phyloP scores from a whole-genome alignment of 805 yeast genomes.

The Teunomyces kruisii region DNA sequence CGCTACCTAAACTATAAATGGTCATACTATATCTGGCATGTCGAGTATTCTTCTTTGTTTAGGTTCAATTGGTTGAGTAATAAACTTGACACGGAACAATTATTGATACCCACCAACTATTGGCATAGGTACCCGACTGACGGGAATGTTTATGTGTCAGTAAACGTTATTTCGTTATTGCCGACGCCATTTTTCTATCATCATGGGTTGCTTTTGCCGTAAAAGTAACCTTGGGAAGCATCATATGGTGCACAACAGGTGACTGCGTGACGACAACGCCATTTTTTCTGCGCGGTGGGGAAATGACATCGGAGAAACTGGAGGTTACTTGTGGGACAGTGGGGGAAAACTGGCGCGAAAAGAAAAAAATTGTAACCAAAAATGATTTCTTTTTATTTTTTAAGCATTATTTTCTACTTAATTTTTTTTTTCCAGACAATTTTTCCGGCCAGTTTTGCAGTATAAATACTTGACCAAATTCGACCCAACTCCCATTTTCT shows the following conservation, averaged over 20 bases:
- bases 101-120: too few species aligned
- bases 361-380: background rate
- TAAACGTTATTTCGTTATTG: background rate
- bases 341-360: background rate
- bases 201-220: background rate
- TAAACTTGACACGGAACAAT: background rate
- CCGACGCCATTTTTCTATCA: background rate
- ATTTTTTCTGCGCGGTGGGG: constrained; percentile 2
- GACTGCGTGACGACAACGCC: background rate
- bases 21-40: too few species aligned
- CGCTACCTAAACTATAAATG: too few species aligned
- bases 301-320: constrained; percentile 9
- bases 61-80: too few species aligned
- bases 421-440: background rate
- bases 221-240: background rate
- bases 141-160: background rate
- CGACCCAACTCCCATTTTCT: background rate
- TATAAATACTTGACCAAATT: constrained; percentile 3
- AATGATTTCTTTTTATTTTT: background rate
- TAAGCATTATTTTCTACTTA: constrained; percentile 1
- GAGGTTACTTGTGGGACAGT: constrained; percentile 7
- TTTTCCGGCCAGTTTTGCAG: constrained; percentile 5
- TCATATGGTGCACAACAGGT: constrained; percentile 2
- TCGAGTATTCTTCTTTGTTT: too few species aligned
- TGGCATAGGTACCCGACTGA: background rate